phyloP scores from a whole-genome alignment of 2,329 filamentous ascomycete species.

The Triangularia verruculosa region DNA sequence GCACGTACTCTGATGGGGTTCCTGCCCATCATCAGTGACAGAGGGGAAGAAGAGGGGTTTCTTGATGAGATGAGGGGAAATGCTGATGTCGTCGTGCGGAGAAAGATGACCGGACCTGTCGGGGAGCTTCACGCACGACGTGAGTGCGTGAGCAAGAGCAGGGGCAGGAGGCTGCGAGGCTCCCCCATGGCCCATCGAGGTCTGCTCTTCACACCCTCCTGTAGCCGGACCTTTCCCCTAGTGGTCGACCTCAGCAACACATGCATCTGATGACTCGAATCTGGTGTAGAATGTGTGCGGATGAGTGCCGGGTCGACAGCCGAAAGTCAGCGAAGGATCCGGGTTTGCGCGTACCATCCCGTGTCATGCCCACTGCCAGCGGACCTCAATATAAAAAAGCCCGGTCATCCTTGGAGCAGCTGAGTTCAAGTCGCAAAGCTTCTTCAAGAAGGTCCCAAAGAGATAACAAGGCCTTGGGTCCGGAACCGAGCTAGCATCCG shows the following conservation, averaged over 20 bases:
- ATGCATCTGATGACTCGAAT: background rate
- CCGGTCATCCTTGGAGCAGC: conserved; percentile 3
- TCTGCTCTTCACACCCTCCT: background rate
- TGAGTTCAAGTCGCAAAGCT: background rate
- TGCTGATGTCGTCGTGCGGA: conserved; percentile 1
- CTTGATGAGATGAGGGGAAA: background rate
- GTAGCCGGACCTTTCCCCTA: background rate
- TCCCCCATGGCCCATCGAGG: background rate
- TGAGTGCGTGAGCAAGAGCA: background rate
- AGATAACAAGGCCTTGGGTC: background rate
- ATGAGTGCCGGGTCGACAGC: background rate
- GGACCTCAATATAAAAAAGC: conserved; percentile 1
- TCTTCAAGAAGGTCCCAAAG: background rate
- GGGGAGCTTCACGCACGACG: background rate
- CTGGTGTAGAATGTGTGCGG: background rate
- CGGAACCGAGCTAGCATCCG: background rate
- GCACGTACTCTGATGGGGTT: background rate
- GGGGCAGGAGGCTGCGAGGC: background rate
- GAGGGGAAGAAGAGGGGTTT: background rate
- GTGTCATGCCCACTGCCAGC: background rate
- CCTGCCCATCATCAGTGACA: conserved; percentile 1
- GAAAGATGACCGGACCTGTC: background rate
- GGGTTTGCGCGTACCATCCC: conserved; percentile 9
- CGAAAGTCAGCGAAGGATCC: conserved; percentile 7
- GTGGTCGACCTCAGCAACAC: background rate